Conservation (phyloP, 345 rosid species). For the Lagerstroemia speciosa region DNA sequence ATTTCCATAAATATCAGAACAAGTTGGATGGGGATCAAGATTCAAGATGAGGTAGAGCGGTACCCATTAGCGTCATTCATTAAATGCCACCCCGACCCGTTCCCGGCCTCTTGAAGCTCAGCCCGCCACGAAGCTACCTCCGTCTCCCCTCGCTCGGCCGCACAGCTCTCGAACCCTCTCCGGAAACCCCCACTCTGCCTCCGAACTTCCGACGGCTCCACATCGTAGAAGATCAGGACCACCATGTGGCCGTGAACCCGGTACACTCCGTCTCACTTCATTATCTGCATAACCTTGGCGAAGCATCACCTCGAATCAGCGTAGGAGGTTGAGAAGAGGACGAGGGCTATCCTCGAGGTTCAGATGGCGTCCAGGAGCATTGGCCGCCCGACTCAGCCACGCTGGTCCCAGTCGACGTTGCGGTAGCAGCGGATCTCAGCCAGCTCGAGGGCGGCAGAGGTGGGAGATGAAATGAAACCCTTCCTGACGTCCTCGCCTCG, state of each 20-base stretch:
- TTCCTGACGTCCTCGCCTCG: not conserved
- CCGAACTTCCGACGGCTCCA: not conserved
- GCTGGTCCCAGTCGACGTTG: not conserved
- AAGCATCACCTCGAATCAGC: not conserved
- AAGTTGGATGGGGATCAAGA: too few relatives aligned
- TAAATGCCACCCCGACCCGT: not conserved
- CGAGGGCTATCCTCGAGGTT: not conserved
- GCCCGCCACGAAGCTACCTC: conserved; percentile 1
- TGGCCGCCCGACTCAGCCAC: not conserved
- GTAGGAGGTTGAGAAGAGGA: not conserved
- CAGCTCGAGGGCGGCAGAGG: not conserved
- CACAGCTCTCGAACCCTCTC: not conserved
- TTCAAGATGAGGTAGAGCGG: too few relatives aligned
- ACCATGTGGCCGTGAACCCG: not conserved
- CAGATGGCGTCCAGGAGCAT: not conserved
- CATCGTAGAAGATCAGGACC: too few relatives aligned
- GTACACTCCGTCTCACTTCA: not conserved
- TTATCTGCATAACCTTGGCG: not conserved
- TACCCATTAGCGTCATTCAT: not conserved
- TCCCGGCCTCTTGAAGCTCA: conserved; percentile 7
- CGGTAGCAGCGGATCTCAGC: not conserved
- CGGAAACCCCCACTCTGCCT: conserved; percentile 5
- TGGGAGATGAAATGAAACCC: conserved; percentile 1
- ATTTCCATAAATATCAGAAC: too few relatives aligned
- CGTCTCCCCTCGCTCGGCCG: not conserved